phyloP scores from a whole-genome alignment of 2,329 filamentous ascomycete genomes.

The Fusarium pseudograminearum region DNA sequence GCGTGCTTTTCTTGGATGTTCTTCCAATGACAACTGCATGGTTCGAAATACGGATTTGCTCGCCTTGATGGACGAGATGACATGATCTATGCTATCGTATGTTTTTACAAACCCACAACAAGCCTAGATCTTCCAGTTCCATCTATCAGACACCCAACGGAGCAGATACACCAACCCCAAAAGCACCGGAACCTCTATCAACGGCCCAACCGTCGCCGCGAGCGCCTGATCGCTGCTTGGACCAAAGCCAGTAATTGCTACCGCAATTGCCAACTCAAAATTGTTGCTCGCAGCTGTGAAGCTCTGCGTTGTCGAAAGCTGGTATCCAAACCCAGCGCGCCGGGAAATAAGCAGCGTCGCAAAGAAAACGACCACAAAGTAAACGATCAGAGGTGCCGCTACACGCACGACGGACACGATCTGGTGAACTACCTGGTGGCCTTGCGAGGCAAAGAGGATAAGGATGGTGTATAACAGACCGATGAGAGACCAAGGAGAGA shows the following conservation, averaged over 20 bases:
- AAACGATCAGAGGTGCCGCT: constrained; percentile 82
- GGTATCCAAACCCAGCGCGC: constrained; percentile 80
- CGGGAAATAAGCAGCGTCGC: constrained; percentile 71
- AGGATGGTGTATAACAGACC: constrained; percentile 89
- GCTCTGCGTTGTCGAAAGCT: constrained; percentile 78
- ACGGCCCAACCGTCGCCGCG: constrained; percentile 83
- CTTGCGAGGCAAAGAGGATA: constrained; percentile 86
- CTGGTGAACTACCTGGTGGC: constrained; percentile 80
- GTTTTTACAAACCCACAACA: not conserved
- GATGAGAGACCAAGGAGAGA: constrained; percentile 80
- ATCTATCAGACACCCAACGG: constrained; percentile 67
- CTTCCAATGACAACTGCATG: constrained; percentile 45
- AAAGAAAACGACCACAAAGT: constrained; percentile 82
- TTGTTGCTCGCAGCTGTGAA: constrained; percentile 94
- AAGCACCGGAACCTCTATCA: constrained; percentile 88
- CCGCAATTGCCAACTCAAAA: constrained; percentile 91
- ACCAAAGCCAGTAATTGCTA: constrained; percentile 85
- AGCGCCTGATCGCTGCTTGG: constrained; percentile 82
- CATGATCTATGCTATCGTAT: constrained; percentile 11
- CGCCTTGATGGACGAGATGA: constrained; percentile 50
- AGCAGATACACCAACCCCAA: constrained; percentile 81
- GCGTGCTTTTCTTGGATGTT: constrained; percentile 50
- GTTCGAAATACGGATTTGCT: constrained; percentile 54
- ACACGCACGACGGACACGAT: constrained; percentile 86
- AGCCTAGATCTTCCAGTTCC: constrained; percentile 48